phyloP scores from a whole-genome alignment of 768 basidiomycete genomes.

The Lactarius hengduanensis region DNA sequence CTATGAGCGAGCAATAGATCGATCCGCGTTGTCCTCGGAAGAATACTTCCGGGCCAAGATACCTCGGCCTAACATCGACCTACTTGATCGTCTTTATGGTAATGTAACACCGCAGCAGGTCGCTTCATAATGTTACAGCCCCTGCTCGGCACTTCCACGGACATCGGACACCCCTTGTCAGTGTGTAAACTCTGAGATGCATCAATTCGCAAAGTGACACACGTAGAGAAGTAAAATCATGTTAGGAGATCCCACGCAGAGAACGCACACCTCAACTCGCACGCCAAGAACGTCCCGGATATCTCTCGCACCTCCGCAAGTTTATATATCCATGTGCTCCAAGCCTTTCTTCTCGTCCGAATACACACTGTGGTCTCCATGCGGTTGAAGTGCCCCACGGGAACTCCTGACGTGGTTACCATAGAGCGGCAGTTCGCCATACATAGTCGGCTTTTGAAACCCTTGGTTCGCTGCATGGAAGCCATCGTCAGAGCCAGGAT shows the following conservation, averaged over 20 bases:
- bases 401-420: slow-evolving; percentile 36
- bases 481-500: slow-evolving; percentile 29
- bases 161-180: not conserved
- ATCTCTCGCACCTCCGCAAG: not conserved
- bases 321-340: slow-evolving; percentile 30
- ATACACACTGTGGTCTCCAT: slow-evolving; percentile 31
- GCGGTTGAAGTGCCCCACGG: slow-evolving; percentile 29
- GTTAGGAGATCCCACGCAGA: not conserved
- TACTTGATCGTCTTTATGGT: not conserved
- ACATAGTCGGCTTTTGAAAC: slow-evolving; percentile 34
- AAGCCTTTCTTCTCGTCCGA: slow-evolving; percentile 34
- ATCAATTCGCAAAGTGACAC: not conserved
- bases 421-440: slow-evolving; percentile 45
- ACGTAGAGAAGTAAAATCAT: not conserved
- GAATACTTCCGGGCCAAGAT: not conserved
- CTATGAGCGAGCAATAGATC: not conserved
- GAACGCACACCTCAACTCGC: not conserved
- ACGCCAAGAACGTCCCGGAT: not conserved
- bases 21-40: not conserved
- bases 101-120: not conserved
- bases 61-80: not conserved
- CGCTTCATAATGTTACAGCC: not conserved
- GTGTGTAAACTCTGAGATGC: not conserved
- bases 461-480: slow-evolving; percentile 16
- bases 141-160: slow-evolving; percentile 1